Base-by-base conservation (phyloP, 2,329 filamentous ascomycete genomes). In the Colletotrichum spaethianum region DNA sequence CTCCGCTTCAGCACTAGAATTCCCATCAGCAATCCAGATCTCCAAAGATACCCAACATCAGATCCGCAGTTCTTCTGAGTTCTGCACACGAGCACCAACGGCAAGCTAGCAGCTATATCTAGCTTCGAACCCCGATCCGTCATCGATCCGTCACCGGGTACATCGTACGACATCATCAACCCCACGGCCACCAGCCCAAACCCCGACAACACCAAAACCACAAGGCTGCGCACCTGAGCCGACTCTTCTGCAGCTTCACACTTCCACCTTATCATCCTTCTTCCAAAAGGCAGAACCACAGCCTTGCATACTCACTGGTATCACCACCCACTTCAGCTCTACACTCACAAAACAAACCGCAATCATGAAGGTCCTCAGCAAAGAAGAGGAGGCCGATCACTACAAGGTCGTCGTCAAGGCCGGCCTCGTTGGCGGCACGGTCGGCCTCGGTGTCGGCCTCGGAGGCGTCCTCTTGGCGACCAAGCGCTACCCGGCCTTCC, bases 341-440 rank as follows among this genome's bases (percentile, higher is more conserved):
- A 56, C 33, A 40, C 38, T n/a, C n/a, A n/a, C n/a, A n/a, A n/a
- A 14, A 48, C 23, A 46, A 64, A 73, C 75, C 76, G 75, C 77
- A 83, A 87, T 62, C 74, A 99, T 98, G 96, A 98, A 98, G 92
- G 87, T 98, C 80, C 89, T 98, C 81, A 97, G 93, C 78, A 94
- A 96, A 82, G 94, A 98, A 90, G 94, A 98, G 86, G 95, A 98
- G 85, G 82, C 87, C 73, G 93, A 90, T 65, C 95, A 98, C 89
- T 98, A 97, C 89, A 85, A 87, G 81, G 86, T 89, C 72, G 96
- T 97, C 73, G 80, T 98, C 76, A 92, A 91, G 80, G 95, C 95
- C 76, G 96, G 96, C 77, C 79, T 91, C 74, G 83, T 93, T 75
- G 96, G 96, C 75, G 93, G 93, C 74, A 64, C 87, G 16, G 77